A percentile compares a stretch with the other conserved stretches of the same genome.
Evolutionary conservation across 495 filamentous ascomycete species (phyloP).

Genomic region (Lophiostoma macrostomum): DNA sequence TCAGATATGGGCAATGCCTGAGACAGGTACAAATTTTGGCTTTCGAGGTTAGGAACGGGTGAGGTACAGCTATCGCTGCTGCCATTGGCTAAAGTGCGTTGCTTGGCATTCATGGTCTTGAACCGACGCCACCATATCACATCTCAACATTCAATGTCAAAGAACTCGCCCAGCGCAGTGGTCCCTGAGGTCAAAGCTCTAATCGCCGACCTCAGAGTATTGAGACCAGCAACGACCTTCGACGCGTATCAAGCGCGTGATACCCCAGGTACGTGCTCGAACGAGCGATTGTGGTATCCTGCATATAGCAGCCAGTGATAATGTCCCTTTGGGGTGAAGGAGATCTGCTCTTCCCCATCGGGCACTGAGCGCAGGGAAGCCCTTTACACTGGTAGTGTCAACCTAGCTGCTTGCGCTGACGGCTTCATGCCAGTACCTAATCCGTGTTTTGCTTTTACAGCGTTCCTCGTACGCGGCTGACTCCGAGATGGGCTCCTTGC

Average conservation of each 20-base stretch:
- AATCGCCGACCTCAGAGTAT: slow-evolving; percentile 1
- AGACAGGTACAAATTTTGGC: too few species aligned
- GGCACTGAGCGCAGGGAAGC: background rate
- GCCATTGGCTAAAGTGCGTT: too few species aligned
- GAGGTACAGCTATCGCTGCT: too few species aligned
- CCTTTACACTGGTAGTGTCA: background rate
- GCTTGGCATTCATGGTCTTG: too few species aligned
- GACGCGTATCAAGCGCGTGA: slow-evolving; percentile 2
- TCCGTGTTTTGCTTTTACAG: background rate
- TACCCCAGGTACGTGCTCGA: background rate
- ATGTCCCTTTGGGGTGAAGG: background rate
- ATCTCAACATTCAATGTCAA: too few species aligned
- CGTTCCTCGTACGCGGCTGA: background rate
- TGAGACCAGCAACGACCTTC: background rate
- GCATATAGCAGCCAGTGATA: background rate
- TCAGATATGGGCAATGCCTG: too few species aligned
- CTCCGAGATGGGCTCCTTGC: background rate
- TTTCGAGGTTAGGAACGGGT: too few species aligned
- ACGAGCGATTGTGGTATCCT: background rate
- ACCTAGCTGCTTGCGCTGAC: slow-evolving; percentile 1
- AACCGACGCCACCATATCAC: too few species aligned
- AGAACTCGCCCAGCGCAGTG: background rate
- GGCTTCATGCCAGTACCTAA: background rate
- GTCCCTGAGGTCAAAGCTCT: too few species aligned
- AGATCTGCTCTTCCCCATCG: background rate